phyloP scores from a whole-genome alignment of 805 yeast genomes.

The Monosporozyma aquatica region DNA sequence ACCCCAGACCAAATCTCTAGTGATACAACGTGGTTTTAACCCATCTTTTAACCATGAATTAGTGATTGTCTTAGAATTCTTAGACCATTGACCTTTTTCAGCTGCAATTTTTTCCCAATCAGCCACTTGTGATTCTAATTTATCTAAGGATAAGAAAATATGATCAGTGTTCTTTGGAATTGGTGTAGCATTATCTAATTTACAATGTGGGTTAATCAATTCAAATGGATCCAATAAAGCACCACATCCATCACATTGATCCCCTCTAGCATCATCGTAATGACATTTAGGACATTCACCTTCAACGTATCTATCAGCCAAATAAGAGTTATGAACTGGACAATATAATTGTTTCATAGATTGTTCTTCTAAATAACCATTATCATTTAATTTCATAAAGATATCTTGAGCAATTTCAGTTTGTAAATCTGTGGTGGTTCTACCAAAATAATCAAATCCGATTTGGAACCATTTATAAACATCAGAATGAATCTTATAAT shows the following conservation, averaged over 20 bases:
- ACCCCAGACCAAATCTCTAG: conserved; percentile 97
- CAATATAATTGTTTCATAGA: conserved; percentile 86
- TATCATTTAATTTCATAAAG: conserved; percentile 64
- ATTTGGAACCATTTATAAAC: conserved; percentile 97
- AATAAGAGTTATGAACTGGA: conserved; percentile 77
- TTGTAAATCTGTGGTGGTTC: conserved; percentile 88
- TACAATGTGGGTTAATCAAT: conserved; percentile 90
- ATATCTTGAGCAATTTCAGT: conserved; percentile 95
- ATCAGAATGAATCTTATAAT: conserved; percentile 73
- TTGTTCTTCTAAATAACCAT: conserved; percentile 77
- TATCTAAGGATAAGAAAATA: conserved; percentile 73
- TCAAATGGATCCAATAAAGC: conserved; percentile 82
- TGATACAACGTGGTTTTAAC: conserved; percentile 86
- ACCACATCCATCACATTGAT: conserved; percentile 98
- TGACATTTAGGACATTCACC: conserved; percentile 94
- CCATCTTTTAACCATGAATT: conserved; percentile 93
- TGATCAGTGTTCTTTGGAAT: conserved; percentile 75
- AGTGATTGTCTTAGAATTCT: conserved; percentile 81
- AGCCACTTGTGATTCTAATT: conserved; percentile 65
- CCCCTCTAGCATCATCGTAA: conserved; percentile 97
- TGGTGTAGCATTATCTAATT: conserved; percentile 79
- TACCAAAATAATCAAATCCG: conserved; percentile 89
- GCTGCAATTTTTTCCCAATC: conserved; percentile 66
- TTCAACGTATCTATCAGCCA: conserved; percentile 95
- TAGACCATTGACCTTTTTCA: conserved; percentile 79